Evolutionary conservation across 2,329 filamentous ascomycete species (phyloP), one percentile per base, ranked within the genome.

Genomic region (Botrytis sinoallii): DNA sequence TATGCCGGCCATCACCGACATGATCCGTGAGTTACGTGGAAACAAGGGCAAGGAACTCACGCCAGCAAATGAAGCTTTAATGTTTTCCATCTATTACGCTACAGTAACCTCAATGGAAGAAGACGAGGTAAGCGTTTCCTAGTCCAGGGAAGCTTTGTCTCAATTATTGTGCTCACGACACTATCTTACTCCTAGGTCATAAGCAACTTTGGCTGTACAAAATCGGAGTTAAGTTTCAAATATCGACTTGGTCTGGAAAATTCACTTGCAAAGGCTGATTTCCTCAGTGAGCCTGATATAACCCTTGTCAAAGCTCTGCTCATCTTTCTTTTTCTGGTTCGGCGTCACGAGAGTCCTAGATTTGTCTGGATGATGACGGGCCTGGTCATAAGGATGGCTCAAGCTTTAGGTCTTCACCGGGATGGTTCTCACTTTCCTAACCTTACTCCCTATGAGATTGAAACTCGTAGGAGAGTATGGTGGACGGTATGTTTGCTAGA

Each of bases 311-410:
- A 92, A 79, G 89, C 90, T 0, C 86, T 91, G 70, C 82, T 87
- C 2, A 82, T 92, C 0, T 91, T 89, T 74, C 83, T 92, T 9
- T 80, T 83, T 1, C 81, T 88, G 76, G 84, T 88, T 14, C 85
- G 86, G 25, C 84, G 85, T 18, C 84, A 86, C 59, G 86, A 88
- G 59, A 85, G 85, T 77, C 81, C 87, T 68, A 79, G 85, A 6
- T 88, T 89, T 5, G 85, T 88, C 8, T 92, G 90, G 89, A 88
- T 89, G 57, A 83, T 92, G 76, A 89, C 88, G 0, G 90, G 89
- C 0, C 84, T 91, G 1, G 86, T 87, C n/a, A 86, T 89, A 29
- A 84, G 85, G 10, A 82, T 86, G 6, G 84, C 82, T 0, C 85
- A 86, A 63, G 83, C 82, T 0, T 78, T 83, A 29, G 79, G 81